A percentile compares a stretch with the other conserved stretches of the same genome.
Conservation (phyloP, 768 basidiomycete genomes). For the Hypsizygus marmoreus region DNA sequence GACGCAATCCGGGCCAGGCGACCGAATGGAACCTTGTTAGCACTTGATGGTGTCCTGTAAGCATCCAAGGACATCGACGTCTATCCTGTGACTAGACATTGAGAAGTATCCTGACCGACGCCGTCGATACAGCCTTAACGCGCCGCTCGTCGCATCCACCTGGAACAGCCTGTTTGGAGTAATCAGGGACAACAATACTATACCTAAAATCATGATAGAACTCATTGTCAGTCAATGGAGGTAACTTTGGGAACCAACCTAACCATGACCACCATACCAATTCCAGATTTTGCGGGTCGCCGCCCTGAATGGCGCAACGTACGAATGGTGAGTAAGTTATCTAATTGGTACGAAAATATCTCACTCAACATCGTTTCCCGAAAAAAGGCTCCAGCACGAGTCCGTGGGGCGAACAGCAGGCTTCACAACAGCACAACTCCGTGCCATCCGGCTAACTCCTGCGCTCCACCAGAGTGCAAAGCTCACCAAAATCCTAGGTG, state of each 20-base stretch:
- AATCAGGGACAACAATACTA: conserved; percentile 29
- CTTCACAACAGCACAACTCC: conserved; percentile 29
- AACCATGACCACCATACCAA: neutral
- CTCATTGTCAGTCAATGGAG: conserved; percentile 35
- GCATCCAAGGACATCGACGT: too few species aligned
- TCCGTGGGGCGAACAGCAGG: conserved; percentile 32
- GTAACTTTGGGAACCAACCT: too few species aligned
- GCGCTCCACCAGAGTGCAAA: conserved; percentile 13
- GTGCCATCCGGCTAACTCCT: conserved; percentile 24
- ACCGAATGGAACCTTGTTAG: conserved; percentile 34
- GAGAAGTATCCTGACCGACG: neutral
- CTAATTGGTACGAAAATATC: neutral
- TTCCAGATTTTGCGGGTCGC: conserved; percentile 30
- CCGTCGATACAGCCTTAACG: conserved; percentile 23
- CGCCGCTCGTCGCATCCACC: conserved; percentile 28
- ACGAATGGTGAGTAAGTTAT: conserved; percentile 26
- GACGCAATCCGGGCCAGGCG: conserved; percentile 37
- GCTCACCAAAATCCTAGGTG: conserved; percentile 18
- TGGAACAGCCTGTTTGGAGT: conserved; percentile 37
- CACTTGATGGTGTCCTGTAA: conserved; percentile 40
- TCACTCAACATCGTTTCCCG: neutral
- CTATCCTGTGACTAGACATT: neutral
- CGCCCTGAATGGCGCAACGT: conserved; percentile 27
- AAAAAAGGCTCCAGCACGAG: conserved; percentile 32
- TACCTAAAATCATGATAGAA: conserved; percentile 37